Evolutionary conservation across 257 asterid species (phyloP).

Genomic region (Plantago major): DNA sequence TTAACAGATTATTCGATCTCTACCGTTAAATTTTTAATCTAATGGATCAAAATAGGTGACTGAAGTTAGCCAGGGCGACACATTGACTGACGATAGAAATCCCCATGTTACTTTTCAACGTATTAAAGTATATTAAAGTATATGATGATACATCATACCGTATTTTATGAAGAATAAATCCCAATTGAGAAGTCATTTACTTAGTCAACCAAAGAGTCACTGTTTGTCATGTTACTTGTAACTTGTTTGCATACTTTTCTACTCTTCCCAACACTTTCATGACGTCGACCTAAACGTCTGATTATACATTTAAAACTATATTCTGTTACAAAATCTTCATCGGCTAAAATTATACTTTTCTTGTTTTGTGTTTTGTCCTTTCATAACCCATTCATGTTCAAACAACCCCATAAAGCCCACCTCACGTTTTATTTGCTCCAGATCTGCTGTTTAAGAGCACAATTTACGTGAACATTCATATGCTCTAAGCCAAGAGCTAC

Average conservation of each 20-base stretch:
- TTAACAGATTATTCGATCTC: too few species aligned
- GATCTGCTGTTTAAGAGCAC: constrained; percentile 42
- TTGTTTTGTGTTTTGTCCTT: constrained; percentile 12
- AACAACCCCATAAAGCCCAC: constrained; percentile 24
- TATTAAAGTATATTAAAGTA: too few species aligned
- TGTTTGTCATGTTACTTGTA: constrained; percentile 33
- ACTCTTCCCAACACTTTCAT: constrained; percentile 17
- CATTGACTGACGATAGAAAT: too few species aligned
- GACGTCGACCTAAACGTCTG: constrained; percentile 11
- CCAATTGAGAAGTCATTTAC: constrained; percentile 1
- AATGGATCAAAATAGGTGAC: too few species aligned
- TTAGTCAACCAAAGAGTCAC: constrained; percentile 26
- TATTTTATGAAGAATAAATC: constrained; percentile 11
- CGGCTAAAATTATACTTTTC: constrained; percentile 12
- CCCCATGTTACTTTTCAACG: too few species aligned
- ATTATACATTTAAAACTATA: neutral
- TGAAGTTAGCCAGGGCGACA: too few species aligned
- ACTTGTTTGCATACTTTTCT: constrained; percentile 30
- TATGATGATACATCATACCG: too few species aligned
- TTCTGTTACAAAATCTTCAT: constrained; percentile 22
- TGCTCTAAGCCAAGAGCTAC: too few species aligned
- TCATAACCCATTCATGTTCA: constrained; percentile 16
- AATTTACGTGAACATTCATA: constrained; percentile 24
- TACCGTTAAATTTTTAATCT: too few species aligned
- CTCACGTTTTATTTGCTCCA: constrained; percentile 50